These are phyloP conservation scores for Alternaria arbusti DNA, from an alignment of 2,329 filamentous ascomycete species.

Conservation along the genomic window DNA sequence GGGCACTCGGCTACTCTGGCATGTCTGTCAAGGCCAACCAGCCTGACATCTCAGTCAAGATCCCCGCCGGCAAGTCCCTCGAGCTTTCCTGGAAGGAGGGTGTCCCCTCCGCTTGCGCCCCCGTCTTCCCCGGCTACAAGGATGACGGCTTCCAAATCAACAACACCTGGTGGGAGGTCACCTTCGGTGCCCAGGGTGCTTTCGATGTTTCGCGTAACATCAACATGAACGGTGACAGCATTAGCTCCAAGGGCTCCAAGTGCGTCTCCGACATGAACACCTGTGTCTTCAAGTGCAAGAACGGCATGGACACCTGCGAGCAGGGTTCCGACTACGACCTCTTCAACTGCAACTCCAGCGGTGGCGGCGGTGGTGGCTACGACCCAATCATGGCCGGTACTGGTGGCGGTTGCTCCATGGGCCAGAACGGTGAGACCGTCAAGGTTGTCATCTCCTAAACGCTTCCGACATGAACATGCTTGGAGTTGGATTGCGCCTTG, in stretches of 20 bases:
- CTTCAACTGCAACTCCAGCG: constrained; percentile 40
- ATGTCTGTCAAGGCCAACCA: constrained; percentile 46
- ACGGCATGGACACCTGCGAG: constrained; percentile 40
- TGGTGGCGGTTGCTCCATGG: constrained; percentile 44
- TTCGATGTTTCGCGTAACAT: constrained; percentile 55
- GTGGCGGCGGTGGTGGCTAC: constrained; percentile 38
- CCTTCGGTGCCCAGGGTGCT: constrained; percentile 47
- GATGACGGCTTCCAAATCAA: constrained; percentile 21
- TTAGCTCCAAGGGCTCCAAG: constrained; percentile 48
- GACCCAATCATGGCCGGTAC: constrained; percentile 34
- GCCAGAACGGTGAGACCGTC: constrained; percentile 31
- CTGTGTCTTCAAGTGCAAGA: constrained; percentile 55
- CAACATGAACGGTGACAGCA: constrained; percentile 53
- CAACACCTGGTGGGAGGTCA: constrained; percentile 56
- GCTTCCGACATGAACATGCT: constrained; percentile 2
- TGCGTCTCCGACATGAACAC: constrained; percentile 52
- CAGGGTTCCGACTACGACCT: constrained; percentile 49
- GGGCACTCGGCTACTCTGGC: constrained; percentile 38
- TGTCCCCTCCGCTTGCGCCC: constrained; percentile 51
- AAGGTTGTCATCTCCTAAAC: constrained; percentile 33
- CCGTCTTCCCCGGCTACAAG: constrained; percentile 29
- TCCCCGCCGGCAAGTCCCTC: constrained; percentile 46
- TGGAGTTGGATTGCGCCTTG: constrained; percentile 19
- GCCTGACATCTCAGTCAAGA: constrained; percentile 49
- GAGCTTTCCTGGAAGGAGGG: constrained; percentile 49